A percentile compares a stretch with the other conserved stretches of the same genome.
Evolutionary conservation across 495 filamentous ascomycete genomes (phyloP).

Genomic region (Trichoderma parareesei): DNA sequence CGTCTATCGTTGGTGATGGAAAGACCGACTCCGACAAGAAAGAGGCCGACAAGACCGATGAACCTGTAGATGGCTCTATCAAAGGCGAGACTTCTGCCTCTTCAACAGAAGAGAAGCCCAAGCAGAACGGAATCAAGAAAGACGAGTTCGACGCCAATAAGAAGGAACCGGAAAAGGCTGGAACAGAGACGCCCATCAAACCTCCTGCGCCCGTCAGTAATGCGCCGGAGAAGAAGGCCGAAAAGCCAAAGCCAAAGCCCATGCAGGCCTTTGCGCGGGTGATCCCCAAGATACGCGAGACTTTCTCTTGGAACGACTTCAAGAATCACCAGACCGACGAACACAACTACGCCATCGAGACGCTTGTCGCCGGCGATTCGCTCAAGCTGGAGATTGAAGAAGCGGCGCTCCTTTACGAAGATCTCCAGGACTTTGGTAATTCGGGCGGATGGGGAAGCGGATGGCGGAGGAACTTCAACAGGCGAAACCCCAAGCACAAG

Average conservation of each 20-base stretch:
- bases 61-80: neutral
- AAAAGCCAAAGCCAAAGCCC: constrained; percentile 8
- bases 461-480: neutral
- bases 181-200: neutral
- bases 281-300: neutral
- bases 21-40: neutral
- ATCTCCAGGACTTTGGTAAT: neutral
- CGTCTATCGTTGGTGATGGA: neutral
- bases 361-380: constrained; percentile 4
- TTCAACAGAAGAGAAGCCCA: neutral
- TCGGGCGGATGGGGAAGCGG: neutral
- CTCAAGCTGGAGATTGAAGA: neutral
- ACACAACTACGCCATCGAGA: neutral
- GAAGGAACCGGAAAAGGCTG: neutral
- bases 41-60: neutral
- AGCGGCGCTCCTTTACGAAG: neutral
- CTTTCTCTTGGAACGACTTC: constrained; percentile 1
- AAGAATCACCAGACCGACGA: constrained; percentile 1
- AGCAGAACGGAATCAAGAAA: neutral
- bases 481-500: constrained; percentile 1
- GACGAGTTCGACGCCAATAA: neutral
- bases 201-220: neutral
- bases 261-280: neutral
- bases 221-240: neutral
- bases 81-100: neutral